Evolutionary conservation across 2,329 filamentous ascomycete genomes (phyloP), one percentile per base, ranked within the genome.

Genomic region (Colletotrichum endophyticum): DNA sequence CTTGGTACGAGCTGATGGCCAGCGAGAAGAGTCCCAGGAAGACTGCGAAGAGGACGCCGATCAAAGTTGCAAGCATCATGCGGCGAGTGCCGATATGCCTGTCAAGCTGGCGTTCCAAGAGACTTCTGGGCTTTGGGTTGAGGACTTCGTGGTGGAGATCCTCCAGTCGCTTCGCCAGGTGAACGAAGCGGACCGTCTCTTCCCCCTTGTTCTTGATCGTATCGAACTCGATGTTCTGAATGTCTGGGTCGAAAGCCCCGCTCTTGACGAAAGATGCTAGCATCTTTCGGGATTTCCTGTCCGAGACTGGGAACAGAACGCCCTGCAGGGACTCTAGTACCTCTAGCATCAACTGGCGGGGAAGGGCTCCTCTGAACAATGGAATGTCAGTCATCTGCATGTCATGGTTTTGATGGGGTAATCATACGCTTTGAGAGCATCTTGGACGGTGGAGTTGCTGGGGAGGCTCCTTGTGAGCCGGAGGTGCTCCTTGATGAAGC

Each of bases 61-160:
- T 67, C 57, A 81, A 57, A 13, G 79, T 81, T 19, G 78, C 80
- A 79, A 81, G 78, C 80, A 81, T 80, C 34, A 78, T 69, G 63
- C 80, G 76, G 13, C 79, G 77, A 9, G 78, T 77, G 27, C 79
- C 76, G 66, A 78, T 81, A 34, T 76, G 77, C 16, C 80, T 66
- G 66, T 81, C 73, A 2, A 80, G 32, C 66, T 68, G 72, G 27
- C 66, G 63, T 30, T 79, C 75, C 3, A 81, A 27, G 56, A 59
- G 75, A 15, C 78, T 78, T 15, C 69, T 68, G 0, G 79, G 6
- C 77, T 66, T 67, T 2, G 79, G 79, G 19, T 78, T 70, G 53
- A 79, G 62, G 5, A 80, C 57, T 62, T 80, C 78, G 15, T 80
- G 67, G 12, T 77, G 44, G 12, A 81, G 69, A 7, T 78, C 75